Conservation (phyloP, 83 land plant genomes). For the Picea engelmannii region DNA sequence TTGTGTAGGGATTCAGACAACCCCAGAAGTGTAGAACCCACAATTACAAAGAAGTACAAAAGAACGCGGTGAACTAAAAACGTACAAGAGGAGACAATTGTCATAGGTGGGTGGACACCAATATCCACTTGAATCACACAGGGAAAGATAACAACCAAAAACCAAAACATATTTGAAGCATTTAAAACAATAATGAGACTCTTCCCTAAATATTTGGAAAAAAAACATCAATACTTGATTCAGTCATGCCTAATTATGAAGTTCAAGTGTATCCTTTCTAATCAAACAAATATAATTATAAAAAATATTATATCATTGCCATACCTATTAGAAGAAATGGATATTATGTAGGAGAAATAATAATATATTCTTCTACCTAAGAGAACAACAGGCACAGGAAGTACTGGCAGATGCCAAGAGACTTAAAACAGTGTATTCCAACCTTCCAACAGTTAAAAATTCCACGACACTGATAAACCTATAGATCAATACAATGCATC, state of each 20-base stretch:
- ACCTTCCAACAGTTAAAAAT: background rate
- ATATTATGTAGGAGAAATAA: background rate
- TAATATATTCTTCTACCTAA: background rate
- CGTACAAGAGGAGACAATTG: too few relatives aligned
- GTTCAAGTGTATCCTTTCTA: background rate
- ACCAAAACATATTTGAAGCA: background rate
- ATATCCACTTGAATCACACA: background rate
- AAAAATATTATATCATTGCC: background rate
- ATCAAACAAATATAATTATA: background rate
- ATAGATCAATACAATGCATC: background rate
- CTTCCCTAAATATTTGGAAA: background rate
- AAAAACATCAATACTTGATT: background rate
- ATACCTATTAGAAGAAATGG: slow-evolving; percentile 12
- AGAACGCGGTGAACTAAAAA: too few relatives aligned
- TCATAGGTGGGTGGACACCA: too few relatives aligned
- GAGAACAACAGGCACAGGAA: background rate
- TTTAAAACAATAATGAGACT: background rate
- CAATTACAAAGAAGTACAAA: too few relatives aligned
- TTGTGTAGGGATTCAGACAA: too few relatives aligned
- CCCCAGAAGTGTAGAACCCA: too few relatives aligned
- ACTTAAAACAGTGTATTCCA: slow-evolving; percentile 1
- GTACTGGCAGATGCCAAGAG: background rate
- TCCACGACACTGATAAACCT: background rate
- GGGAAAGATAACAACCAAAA: background rate
- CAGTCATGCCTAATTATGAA: background rate